phyloP scores from a whole-genome alignment of 2,329 filamentous ascomycete species.

The Trichoderma atroviride region DNA sequence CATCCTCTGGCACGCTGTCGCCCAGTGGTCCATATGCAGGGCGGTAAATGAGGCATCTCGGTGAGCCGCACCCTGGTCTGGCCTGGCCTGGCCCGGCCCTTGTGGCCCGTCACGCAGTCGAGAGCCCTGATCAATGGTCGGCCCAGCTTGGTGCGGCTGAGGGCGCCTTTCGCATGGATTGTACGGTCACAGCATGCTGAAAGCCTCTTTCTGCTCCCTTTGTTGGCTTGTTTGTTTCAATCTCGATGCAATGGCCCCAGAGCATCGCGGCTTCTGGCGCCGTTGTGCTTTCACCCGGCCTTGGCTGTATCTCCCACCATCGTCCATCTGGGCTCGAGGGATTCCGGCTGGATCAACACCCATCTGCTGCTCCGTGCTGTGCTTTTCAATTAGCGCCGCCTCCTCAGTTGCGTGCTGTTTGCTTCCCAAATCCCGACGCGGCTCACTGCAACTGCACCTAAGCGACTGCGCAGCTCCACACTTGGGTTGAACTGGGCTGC shows the following conservation, averaged over 20 bases:
- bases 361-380: neutral
- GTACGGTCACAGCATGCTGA: neutral
- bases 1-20: slow-evolving; percentile 15
- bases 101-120: slow-evolving; percentile 2
- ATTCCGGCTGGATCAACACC: neutral
- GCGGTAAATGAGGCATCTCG: slow-evolving; percentile 25
- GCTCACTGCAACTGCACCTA: slow-evolving; percentile 16
- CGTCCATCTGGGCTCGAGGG: neutral
- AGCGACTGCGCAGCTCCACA: slow-evolving; percentile 25
- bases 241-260: neutral
- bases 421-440: slow-evolving; percentile 1
- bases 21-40: slow-evolving; percentile 20
- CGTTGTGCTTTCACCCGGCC: neutral
- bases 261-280: neutral
- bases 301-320: slow-evolving; percentile 7
- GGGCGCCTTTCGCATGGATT: neutral
- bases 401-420: neutral
- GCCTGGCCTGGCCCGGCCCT: neutral
- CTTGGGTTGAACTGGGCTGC: slow-evolving; percentile 27
- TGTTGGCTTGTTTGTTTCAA: neutral
- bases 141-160: neutral
- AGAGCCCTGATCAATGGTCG: slow-evolving; percentile 4
- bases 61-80: slow-evolving; percentile 16
- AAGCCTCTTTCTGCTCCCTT: neutral
- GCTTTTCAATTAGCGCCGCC: neutral